Base-by-base conservation (phyloP, 805 yeast genomes). In the Tetrapisispora namnaoensis region DNA sequence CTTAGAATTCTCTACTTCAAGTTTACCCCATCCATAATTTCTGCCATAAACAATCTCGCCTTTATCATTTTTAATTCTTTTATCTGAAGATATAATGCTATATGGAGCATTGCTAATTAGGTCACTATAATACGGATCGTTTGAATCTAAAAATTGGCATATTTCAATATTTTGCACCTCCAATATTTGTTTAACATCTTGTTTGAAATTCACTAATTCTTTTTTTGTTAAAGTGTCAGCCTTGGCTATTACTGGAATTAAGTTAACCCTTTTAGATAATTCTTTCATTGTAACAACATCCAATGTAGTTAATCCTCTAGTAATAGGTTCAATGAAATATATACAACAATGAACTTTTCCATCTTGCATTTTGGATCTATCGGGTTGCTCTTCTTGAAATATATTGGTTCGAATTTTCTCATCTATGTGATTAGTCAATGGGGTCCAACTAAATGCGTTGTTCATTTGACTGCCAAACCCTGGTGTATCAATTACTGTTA, bases 311-410 rank as follows among this genome's bases (percentile, higher is more conserved):
- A 86, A 64, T 3, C 81, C 76, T 51, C 73, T 76, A 38, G 81
- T 79, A 4, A 82, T 73, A 0, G 95, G 91, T 6, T 79, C 74
- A 47, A 91, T 72, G 62, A 91, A 86, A 69, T 88, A 91, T 42
- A 91, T 65, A 62, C 96, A 88, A 35, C 82, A 86, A 69, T 91
- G 96, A 37, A 91, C 82, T 48, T 95, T 75, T 54, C 75, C 69
- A 60, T 90, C 96, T 13, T 60, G 56, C 49, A 72, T 71, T 58
- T 67, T 65, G 52, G 54, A 45, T 48, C 91, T 75, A 54, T 74
- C 66, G 14, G 90, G 90, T 64, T 83, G 90, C 62, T 79, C 86
- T 58, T 84, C 88, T 69, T 86, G 95, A 53, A 79, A 79, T 75
- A 77, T 80, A 67, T 70, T 76, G 21, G 69, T 65, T 65, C 78